Evolutionary conservation across 1,284 basidiomycete species (phyloP), one percentile per base, ranked within the genome.

Genomic region (Sanghuangporus baumii): DNA sequence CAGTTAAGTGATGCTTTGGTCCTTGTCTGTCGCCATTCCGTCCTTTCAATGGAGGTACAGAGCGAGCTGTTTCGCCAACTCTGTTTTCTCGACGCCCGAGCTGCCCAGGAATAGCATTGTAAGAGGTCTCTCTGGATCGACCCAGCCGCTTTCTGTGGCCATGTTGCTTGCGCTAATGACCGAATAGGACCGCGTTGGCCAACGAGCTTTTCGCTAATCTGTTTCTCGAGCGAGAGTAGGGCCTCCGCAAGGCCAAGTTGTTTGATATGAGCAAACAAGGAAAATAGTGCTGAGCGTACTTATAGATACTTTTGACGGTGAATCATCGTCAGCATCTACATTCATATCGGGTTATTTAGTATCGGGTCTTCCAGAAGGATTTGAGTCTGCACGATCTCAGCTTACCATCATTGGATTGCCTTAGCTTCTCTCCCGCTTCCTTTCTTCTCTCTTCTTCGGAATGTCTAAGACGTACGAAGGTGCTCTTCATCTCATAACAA

Each of bases 31-130:
- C 8, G 50, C 36, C 16, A 48, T 23, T 4, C 48, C 48, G 7
- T 57, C 40, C 47, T 55, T 55, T 14, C 62, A 57, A 37, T 63
- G 48, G 8, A 63, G 12, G 38, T 59, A 57, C 20, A 59, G 46
- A 0, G 62, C 51, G 16, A 63, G 46, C 48, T 63, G 57, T 40
- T 63, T 63, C 36, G 57, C 62, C 20, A 63, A 57, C 52, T 63
- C 62, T 36, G 62, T 63, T 18, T 63, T 63, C 2, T 57, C 62
- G 18, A 63, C 62, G 18, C 62, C 62, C 9, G 62, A 63, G 57
- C 62, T 63, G 7, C 62, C 62, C 18, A 63, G 57, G 38, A 63
- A 63, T 31, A 63, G 62, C 56, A 63, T 52, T 5, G 58, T 57
- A 26, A 63, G 62, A 5, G 62, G 62, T 20, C 62, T 34, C 31